Percentiles rank a stretch among this genome's conserved stretches.
Conservation (phyloP, 352 stramenopile species). For the Pythium sp. region DNA sequence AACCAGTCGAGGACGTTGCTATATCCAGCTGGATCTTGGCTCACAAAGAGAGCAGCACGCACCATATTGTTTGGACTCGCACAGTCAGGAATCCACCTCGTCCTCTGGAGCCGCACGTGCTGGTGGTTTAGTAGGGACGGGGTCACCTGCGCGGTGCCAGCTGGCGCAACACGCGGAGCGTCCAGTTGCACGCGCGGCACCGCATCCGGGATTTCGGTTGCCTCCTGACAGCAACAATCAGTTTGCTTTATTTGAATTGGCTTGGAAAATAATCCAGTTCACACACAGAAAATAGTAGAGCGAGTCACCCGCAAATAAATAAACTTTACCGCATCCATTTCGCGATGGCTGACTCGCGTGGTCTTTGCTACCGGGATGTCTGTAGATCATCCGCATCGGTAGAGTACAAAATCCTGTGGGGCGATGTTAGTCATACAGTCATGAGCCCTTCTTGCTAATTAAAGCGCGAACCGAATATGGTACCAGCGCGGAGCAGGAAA, state of each 20-base stretch:
- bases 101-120: conserved; percentile 1
- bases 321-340: neutral
- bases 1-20: conserved; percentile 5
- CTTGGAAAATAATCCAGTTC: neutral
- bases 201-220: neutral
- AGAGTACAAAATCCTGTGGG: neutral
- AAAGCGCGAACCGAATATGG: neutral
- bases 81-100: neutral
- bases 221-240: neutral
- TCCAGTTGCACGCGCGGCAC: neutral
- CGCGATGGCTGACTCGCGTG: neutral
- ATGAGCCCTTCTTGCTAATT: neutral
- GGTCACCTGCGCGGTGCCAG: neutral
- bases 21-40: neutral
- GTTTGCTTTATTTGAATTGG: neutral
- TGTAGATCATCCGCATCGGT: neutral
- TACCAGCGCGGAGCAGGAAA: neutral
- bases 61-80: neutral
- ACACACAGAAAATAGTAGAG: neutral
- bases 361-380: neutral
- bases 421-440: neutral
- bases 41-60: neutral
- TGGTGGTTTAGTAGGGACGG: neutral
- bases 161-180: neutral
- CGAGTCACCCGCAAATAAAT: neutral